Evolutionary conservation across 305 asterid genomes (phyloP).

Genomic region (Fraxinus dipetala): DNA sequence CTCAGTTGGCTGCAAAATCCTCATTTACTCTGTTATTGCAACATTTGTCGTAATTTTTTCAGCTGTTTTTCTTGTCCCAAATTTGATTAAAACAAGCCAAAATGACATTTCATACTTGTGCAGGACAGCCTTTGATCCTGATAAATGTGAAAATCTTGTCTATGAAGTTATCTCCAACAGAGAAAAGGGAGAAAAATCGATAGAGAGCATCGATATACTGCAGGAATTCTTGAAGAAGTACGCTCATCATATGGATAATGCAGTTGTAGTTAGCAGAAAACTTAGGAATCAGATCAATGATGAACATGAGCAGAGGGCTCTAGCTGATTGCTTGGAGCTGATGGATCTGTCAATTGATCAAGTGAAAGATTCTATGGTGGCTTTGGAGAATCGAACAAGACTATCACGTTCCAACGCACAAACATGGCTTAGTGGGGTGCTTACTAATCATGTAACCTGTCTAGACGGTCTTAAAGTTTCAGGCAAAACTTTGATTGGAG

Average conservation of each 20-base stretch:
- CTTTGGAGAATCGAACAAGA: constrained; percentile 18
- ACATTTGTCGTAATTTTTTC: constrained; percentile 18
- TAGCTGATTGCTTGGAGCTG: constrained; percentile 46
- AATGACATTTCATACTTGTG: constrained; percentile 21
- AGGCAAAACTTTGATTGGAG: constrained; percentile 3
- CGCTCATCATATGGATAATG: constrained; percentile 14
- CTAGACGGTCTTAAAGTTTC: constrained; percentile 33
- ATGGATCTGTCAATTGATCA: constrained; percentile 39
- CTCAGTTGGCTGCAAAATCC: constrained; percentile 22
- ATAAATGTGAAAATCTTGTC: constrained; percentile 17
- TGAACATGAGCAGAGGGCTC: constrained; percentile 20
- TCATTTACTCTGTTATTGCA: constrained; percentile 20
- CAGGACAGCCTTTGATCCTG: constrained; percentile 27
- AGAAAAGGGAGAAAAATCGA: neutral
- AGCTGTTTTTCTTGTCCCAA: constrained; percentile 20
- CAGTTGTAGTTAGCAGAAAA: neutral
- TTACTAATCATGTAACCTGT: constrained; percentile 53
- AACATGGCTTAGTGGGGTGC: constrained; percentile 49
- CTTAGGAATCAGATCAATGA: constrained; percentile 19
- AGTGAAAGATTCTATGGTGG: constrained; percentile 28
- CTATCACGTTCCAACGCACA: constrained; percentile 28
- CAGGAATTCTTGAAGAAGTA: constrained; percentile 26
- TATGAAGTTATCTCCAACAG: constrained; percentile 8
- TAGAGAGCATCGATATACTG: constrained; percentile 3
- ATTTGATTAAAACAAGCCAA: neutral